Evolutionary conservation across 768 basidiomycete species (phyloP).

Genomic region (Mycena olivaceomarginata): DNA sequence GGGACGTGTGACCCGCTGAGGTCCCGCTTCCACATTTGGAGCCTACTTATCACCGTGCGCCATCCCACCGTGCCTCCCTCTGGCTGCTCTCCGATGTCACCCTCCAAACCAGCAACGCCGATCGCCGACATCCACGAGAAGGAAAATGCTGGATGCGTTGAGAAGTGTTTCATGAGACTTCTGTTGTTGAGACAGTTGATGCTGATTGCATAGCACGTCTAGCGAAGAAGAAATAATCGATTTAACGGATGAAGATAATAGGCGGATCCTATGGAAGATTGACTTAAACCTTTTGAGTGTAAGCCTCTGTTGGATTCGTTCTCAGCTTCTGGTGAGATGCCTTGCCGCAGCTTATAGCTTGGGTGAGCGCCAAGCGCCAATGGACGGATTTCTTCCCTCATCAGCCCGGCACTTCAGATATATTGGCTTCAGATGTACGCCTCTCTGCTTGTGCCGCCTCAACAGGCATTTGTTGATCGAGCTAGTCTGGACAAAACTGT

Average conservation of each 20-base stretch:
- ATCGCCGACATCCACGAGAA: constrained; percentile 3
- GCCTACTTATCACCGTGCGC: constrained; percentile 6
- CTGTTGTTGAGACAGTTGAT: constrained; percentile 14
- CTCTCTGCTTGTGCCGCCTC: constrained; percentile 10
- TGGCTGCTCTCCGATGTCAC: constrained; percentile 11
- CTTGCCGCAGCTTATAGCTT: constrained; percentile 12
- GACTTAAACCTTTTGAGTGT: constrained; percentile 14
- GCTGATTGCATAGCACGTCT: constrained; percentile 10
- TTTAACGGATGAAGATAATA: constrained; percentile 12
- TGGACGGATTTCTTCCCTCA: constrained; percentile 10
- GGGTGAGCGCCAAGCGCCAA: constrained; percentile 9
- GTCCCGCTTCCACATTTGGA: constrained; percentile 5
- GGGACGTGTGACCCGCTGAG: not conserved
- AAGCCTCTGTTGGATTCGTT: constrained; percentile 10
- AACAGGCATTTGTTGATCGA: constrained; percentile 6
- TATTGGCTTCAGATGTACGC: constrained; percentile 13
- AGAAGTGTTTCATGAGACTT: constrained; percentile 14
- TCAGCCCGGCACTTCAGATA: constrained; percentile 8
- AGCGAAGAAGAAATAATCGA: constrained; percentile 14
- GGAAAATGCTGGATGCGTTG: constrained; percentile 3
- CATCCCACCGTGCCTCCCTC: constrained; percentile 1
- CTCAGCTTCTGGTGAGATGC: constrained; percentile 12
- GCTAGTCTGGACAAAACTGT: constrained; percentile 15
- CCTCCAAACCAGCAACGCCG: constrained; percentile 5
- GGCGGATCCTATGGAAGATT: constrained; percentile 12